Conservation (phyloP, 2,329 filamentous ascomycete species). For the Stylonectria norvegica region DNA sequence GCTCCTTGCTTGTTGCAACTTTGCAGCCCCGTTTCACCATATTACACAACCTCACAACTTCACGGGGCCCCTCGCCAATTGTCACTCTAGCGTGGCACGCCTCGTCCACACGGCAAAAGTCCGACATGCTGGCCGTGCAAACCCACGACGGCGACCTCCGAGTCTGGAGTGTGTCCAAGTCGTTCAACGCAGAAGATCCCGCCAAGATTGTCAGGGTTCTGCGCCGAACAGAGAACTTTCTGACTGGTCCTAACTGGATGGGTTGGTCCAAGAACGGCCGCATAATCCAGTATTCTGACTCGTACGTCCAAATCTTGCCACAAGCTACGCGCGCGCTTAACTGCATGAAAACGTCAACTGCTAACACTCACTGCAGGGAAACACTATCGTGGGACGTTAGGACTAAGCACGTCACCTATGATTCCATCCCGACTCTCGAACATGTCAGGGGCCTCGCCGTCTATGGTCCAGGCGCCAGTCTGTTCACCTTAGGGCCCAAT, state of each 20-base stretch:
- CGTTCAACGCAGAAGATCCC: conserved; percentile 64
- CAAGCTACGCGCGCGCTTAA: conserved; percentile 47
- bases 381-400: conserved; percentile 95
- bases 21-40: conserved; percentile 92
- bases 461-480: conserved; percentile 82
- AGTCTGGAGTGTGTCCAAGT: conserved; percentile 95
- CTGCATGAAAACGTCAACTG: conserved; percentile 26
- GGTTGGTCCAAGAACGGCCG: conserved; percentile 97
- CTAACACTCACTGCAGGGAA: conserved; percentile 56
- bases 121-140: conserved; percentile 94
- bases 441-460: conserved; percentile 78
- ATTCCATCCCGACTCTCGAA: conserved; percentile 80
- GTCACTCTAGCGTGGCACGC: conserved; percentile 91
- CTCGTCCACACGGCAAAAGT: conserved; percentile 91
- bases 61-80: conserved; percentile 79
- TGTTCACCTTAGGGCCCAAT: conserved; percentile 87
- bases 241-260: conserved; percentile 86
- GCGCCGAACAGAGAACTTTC: conserved; percentile 71
- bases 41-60: conserved; percentile 84
- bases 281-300: conserved; percentile 87
- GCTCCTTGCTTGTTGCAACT: conserved; percentile 84
- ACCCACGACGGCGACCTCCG: conserved; percentile 87
- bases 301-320: conserved; percentile 55
- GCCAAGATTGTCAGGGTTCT: conserved; percentile 88
- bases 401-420: conserved; percentile 93